A percentile compares a stretch with the other conserved stretches of the same genome.
These are phyloP conservation scores for Amyloporia xantha DNA, from an alignment of 768 basidiomycete genomes.

Conservation along the genomic window DNA sequence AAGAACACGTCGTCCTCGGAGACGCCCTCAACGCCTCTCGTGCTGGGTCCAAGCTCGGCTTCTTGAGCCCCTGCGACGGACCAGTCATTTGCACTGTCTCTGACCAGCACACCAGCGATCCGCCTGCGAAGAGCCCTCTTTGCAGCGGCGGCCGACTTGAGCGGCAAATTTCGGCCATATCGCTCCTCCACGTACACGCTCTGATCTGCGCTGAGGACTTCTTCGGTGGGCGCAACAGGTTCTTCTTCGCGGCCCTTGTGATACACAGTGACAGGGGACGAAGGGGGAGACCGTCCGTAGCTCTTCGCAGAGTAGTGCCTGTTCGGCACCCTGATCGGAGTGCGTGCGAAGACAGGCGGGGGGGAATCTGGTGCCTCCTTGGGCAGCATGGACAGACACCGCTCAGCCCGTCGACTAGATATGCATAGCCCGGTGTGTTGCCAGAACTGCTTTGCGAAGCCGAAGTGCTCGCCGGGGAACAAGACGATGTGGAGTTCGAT, in stretches of 20 bases:
- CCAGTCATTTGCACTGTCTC: constrained; percentile 42
- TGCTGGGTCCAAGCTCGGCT: constrained; percentile 51
- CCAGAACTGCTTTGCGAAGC: constrained; percentile 88
- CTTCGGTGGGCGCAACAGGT: constrained; percentile 19
- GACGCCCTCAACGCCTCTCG: constrained; percentile 60
- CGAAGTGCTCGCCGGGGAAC: constrained; percentile 54
- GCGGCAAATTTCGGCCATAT: constrained; percentile 85
- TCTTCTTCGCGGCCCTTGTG: constrained; percentile 1
- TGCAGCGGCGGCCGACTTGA: constrained; percentile 64
- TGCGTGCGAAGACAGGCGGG: constrained; percentile 17
- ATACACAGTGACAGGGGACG: constrained; percentile 3
- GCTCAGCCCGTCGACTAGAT: constrained; percentile 80
- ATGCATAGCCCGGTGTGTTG: constrained; percentile 91
- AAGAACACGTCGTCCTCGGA: constrained; percentile 87
- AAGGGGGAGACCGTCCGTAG: constrained; percentile 11
- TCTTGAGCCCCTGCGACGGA: constrained; percentile 39
- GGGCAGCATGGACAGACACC: constrained; percentile 67
- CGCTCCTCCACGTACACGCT: constrained; percentile 84
- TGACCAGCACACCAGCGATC: constrained; percentile 79
- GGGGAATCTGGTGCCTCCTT: constrained; percentile 17
- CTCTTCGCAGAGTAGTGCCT: constrained; percentile 50
- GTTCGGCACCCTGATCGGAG: constrained; percentile 41
- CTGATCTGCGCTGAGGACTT: constrained; percentile 57
- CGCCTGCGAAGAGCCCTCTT: constrained; percentile 84
- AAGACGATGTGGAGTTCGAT: constrained; percentile 78